Evolutionary conservation across 148 eudicot species (phyloP).

Genomic region (Rhododendron simsii): DNA sequence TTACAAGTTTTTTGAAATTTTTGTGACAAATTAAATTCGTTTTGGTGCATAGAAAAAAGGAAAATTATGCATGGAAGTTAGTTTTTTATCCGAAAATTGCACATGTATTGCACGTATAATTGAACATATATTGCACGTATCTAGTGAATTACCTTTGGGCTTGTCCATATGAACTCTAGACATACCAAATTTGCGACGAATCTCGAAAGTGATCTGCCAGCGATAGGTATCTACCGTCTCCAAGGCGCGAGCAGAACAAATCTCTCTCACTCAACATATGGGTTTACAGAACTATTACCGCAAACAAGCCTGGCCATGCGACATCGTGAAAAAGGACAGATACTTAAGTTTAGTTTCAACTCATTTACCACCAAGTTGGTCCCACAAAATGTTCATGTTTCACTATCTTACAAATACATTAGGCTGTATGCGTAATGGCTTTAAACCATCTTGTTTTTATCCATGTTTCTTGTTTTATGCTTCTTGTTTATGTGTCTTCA

Average conservation of each 20-base stretch:
- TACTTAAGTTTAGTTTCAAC: neutral
- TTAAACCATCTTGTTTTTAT: neutral
- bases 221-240: neutral
- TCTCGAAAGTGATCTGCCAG: neutral
- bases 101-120: no score
- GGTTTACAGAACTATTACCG: neutral
- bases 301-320: neutral
- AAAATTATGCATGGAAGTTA: no score
- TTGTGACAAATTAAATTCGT: no score
- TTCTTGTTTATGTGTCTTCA: no score
- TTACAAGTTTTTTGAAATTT: no score
- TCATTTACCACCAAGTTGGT: neutral
- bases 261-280: neutral
- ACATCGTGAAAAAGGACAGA: neutral
- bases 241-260: neutral
- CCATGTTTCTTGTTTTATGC: neutral
- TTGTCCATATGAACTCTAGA: neutral
- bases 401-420: neutral
- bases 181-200: neutral
- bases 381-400: neutral
- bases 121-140: no score
- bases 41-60: no score
- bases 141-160: neutral
- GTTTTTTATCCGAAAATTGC: no score
- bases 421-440: neutral